phyloP scores from a whole-genome alignment of 768 basidiomycete species.

The Exidia glandulosa region DNA sequence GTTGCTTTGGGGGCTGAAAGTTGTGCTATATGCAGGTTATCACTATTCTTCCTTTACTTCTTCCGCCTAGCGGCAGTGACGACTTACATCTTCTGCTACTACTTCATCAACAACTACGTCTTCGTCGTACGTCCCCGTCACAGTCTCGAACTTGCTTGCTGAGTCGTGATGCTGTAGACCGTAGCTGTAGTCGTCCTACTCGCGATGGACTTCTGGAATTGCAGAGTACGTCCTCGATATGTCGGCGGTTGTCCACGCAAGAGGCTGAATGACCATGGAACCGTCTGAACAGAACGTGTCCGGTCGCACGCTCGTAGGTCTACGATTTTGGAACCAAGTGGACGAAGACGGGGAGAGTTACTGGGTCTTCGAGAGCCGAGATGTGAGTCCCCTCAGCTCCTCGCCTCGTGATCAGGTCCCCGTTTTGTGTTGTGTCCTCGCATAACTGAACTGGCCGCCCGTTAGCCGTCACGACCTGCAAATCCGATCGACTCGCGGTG shows the following conservation, averaged over 20 bases:
- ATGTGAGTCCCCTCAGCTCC: conserved; percentile 52
- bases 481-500: conserved; percentile 84
- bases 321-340: conserved; percentile 96
- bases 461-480: conserved; percentile 74
- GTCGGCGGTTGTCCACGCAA: not conserved
- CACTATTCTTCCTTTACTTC: conserved; percentile 79
- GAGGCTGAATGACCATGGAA: conserved; percentile 1
- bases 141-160: not conserved
- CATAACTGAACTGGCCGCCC: not conserved
- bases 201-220: conserved; percentile 99
- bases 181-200: conserved; percentile 88
- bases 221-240: conserved; percentile 48
- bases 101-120: conserved; percentile 84
- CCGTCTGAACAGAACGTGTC: conserved; percentile 66
- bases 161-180: conserved; percentile 35
- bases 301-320: conserved; percentile 84
- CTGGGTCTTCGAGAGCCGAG: conserved; percentile 97
- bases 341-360: conserved; percentile 93
- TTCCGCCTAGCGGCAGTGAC: conserved; percentile 83
- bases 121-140: conserved; percentile 57
- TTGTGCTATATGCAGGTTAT: conserved; percentile 43
- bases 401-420: no score
- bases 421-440: not conserved
- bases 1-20: no score
- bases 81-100: conserved; percentile 89